Evolutionary conservation across 345 rosid species (phyloP).

Genomic region (Noccaea bulbosa): DNA sequence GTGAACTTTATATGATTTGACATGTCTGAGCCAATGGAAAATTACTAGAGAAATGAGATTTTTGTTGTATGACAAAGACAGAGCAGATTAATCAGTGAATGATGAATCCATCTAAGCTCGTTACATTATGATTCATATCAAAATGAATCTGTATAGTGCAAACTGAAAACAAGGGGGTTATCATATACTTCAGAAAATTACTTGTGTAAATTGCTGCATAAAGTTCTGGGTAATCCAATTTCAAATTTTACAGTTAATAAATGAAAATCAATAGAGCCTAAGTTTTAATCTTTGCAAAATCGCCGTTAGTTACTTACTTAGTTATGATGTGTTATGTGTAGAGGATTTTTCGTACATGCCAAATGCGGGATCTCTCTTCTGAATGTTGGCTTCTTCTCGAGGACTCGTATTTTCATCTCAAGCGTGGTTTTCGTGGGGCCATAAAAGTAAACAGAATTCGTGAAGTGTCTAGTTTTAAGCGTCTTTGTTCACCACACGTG

Average conservation of each 20-base stretch:
- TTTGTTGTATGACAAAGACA: not conserved
- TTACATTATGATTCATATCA: not conserved
- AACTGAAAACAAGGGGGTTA: not conserved
- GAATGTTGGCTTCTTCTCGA: not conserved
- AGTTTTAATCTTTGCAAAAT: not conserved
- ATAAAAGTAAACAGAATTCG: not conserved
- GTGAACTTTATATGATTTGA: not conserved
- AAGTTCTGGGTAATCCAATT: not conserved
- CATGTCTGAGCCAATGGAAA: not conserved
- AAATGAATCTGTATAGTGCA: not conserved
- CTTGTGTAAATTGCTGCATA: not conserved
- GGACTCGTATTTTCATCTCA: not conserved
- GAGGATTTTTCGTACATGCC: not conserved
- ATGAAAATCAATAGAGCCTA: too few species aligned
- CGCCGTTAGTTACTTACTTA: not conserved
- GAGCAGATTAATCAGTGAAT: not conserved
- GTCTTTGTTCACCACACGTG: not conserved
- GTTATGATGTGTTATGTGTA: not conserved
- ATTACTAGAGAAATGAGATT: not conserved
- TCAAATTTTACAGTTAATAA: too few species aligned
- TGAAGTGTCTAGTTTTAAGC: not conserved
- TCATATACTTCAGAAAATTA: not conserved
- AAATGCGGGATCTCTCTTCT: not conserved
- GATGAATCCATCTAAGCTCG: slow-evolving; percentile 1
- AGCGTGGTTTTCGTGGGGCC: slow-evolving; percentile 13